Base-by-base conservation (phyloP, 371 early-diverging fungal genomes). In the Umbelopsis sp. region DNA sequence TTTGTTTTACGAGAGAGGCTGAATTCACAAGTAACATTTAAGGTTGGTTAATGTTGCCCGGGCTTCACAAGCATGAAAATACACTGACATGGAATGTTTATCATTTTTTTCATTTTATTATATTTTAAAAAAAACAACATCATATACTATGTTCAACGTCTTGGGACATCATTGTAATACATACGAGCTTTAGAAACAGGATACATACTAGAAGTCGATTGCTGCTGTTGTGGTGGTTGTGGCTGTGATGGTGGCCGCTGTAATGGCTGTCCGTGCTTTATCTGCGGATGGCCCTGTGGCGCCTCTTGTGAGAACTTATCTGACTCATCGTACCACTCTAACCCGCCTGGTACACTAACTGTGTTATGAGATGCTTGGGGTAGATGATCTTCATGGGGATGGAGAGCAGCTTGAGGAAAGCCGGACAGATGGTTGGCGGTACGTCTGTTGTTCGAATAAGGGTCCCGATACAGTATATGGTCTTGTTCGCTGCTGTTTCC, bases 251-350 rank as follows among this genome's bases (percentile, higher is more conserved):
- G 35, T 12, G 22, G 53, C 24, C 29, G 53, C 16, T 22, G 53
- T 8, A 9, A 11, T 14, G 8, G 24, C 32, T 53, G 53, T 6
- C 57, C 57, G 22, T 57, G 57, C 2, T 57, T 57, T 16, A 11
- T 4, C 7, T 57, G 57, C 1, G 48, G n/a, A 6, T 57, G 35
- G 32, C 35, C 18, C 29, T 24, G 18, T 16, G 57, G 57, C 29
- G 37, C 16, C 3, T 35, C 35, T 37, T 57, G 57, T 12, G 57
- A 0, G 14, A 37, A 57, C 57, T 35, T 29, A 18, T 32, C 35
- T 25, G 57, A 57, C 32, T 57, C 57, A 35, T 57, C 57, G n/a
- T 57, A 57, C 57, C 57, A 57, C 35, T 57, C 57, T 7, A 57
- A 18, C 22, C 4, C 37, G 5, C 57, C 57, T 35, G 57, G 57